phyloP scores from a whole-genome alignment of 176 grass and related monocot genomes.

The Oryza punctata region DNA sequence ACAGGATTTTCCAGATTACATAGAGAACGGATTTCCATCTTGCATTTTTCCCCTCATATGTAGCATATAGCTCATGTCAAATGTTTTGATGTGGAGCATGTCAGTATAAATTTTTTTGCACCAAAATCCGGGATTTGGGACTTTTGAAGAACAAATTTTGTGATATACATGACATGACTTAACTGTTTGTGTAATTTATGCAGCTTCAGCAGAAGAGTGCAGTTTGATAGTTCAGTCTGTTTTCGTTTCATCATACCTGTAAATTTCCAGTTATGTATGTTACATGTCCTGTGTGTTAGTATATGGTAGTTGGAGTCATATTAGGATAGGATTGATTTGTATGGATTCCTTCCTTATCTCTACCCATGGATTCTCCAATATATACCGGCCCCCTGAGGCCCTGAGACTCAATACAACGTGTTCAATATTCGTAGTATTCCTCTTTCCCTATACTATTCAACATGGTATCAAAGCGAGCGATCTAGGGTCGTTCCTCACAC shows the following conservation, averaged over 20 bases:
- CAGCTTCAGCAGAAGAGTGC: neutral
- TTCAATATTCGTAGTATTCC: too few species aligned
- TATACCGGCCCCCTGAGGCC: too few species aligned
- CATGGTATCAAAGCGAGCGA: too few species aligned
- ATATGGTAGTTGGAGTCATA: too few species aligned
- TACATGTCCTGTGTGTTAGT: neutral
- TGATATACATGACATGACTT: neutral
- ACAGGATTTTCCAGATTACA: too few species aligned
- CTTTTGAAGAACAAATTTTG: neutral
- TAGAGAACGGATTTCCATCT: too few species aligned
- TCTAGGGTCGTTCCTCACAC: too few species aligned
- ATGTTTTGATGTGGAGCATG: neutral
- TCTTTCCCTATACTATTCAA: too few species aligned
- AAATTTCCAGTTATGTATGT: neutral
- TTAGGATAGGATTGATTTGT: too few species aligned
- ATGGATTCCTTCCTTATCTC: too few species aligned
- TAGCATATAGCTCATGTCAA: neutral
- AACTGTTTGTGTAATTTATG: neutral
- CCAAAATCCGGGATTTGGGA: neutral
- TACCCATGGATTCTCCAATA: too few species aligned
- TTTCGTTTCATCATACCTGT: conserved; percentile 5
- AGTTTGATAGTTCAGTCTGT: neutral
- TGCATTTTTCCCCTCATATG: neutral
- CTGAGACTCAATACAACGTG: too few species aligned
- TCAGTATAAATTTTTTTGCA: neutral